A percentile compares a stretch with the other conserved stretches of the same genome.
These are phyloP conservation scores for Fusarium citri DNA, from an alignment of 2,329 filamentous ascomycete species.

Conservation along the genomic window DNA sequence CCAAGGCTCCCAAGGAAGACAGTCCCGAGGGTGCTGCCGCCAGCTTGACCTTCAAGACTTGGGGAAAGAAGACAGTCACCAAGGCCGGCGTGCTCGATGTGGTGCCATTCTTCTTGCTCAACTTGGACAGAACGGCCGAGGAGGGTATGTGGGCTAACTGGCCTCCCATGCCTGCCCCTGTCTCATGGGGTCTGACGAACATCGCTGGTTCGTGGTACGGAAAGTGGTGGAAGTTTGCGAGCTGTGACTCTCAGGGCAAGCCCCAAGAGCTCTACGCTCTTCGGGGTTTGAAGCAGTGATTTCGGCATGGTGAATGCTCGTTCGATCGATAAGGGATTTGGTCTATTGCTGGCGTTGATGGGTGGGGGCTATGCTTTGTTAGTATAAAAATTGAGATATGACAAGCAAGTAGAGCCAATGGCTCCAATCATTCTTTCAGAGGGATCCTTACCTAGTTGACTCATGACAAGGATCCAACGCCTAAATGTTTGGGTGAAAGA, in stretches of 20 bases:
- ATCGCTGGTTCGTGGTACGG: conserved; percentile 67
- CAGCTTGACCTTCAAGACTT: conserved; percentile 65
- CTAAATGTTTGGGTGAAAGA: neutral
- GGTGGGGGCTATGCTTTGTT: conserved; percentile 1
- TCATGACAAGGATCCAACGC: no score
- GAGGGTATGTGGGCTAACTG: conserved; percentile 70
- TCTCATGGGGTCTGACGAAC: conserved; percentile 70
- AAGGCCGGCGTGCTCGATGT: conserved; percentile 70
- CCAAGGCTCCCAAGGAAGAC: conserved; percentile 61
- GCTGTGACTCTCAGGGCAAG: conserved; percentile 65
- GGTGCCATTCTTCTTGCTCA: conserved; percentile 73
- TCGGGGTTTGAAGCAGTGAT: conserved; percentile 34
- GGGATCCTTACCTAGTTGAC: accelerated
- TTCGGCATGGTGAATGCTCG: neutral
- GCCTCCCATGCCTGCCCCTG: conserved; percentile 72
- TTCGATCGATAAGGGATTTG: neutral
- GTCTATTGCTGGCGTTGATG: conserved; percentile 8
- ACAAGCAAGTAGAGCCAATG: neutral
- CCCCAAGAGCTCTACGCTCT: conserved; percentile 67
- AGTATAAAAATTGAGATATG: neutral
- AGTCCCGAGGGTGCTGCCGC: conserved; percentile 60
- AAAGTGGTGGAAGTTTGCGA: conserved; percentile 73
- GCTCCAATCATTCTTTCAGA: neutral
- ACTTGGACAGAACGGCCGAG: conserved; percentile 70
- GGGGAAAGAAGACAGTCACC: conserved; percentile 72